phyloP scores from a whole-genome alignment of 2,329 filamentous ascomycete species.

The Davidsoniella australis region DNA sequence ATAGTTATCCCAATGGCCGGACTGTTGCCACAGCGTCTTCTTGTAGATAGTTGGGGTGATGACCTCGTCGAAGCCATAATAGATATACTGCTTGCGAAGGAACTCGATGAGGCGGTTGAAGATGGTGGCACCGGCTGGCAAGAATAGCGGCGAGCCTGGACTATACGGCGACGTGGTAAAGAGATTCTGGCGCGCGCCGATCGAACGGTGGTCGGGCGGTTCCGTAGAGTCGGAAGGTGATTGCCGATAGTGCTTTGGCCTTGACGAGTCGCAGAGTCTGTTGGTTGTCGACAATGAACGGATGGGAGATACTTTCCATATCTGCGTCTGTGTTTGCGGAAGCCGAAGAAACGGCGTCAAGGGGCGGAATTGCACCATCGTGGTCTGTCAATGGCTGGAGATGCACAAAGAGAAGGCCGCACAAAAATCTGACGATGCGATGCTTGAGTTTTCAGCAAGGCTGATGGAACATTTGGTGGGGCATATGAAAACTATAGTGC shows the following conservation, averaged over 20 bases:
- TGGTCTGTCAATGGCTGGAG: background rate
- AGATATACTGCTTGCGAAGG: constrained; percentile 65
- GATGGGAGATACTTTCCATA: too few relatives aligned
- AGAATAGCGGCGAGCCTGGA: constrained; percentile 70
- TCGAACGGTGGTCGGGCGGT: constrained; percentile 38
- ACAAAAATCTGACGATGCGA: too few relatives aligned
- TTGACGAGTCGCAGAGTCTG: background rate
- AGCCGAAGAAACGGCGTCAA: background rate
- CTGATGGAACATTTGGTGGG: too few relatives aligned
- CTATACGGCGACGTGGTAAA: constrained; percentile 68
- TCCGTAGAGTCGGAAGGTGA: background rate
- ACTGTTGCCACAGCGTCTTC: constrained; percentile 68
- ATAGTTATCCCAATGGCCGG: constrained; percentile 79
- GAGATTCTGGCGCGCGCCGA: constrained; percentile 51
- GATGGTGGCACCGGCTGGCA: constrained; percentile 64
- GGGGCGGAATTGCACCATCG: constrained; percentile 7
- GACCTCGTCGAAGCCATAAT: constrained; percentile 76
- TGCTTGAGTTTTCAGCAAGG: too few relatives aligned
- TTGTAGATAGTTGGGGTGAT: constrained; percentile 87
- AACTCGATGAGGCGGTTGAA: constrained; percentile 75
- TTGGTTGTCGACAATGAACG: too few relatives aligned
- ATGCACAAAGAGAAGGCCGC: too few relatives aligned
- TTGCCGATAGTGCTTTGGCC: background rate
- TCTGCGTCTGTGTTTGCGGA: background rate
- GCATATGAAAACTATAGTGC: too few relatives aligned